Evolutionary conservation across 2,329 filamentous ascomycete species (phyloP).

Genomic region (Epichloe sp.): DNA sequence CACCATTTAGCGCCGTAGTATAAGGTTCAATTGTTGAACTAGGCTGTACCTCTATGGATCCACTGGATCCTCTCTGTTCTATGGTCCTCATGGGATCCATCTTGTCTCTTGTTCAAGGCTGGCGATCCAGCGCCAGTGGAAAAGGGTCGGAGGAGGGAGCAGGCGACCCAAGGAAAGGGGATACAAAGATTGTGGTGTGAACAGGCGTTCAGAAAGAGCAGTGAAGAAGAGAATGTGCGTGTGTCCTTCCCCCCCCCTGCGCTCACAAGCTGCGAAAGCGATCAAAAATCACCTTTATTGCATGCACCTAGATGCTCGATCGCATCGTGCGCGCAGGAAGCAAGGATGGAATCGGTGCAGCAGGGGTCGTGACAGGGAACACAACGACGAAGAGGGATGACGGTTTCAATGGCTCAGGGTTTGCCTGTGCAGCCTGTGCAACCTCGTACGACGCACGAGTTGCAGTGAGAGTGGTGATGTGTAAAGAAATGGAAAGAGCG

Average conservation of each 20-base stretch:
- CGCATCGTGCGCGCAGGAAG: slow-evolving; percentile 4
- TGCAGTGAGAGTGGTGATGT: background rate
- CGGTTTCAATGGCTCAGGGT: background rate
- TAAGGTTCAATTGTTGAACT: slow-evolving; percentile 41
- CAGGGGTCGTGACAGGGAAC: background rate
- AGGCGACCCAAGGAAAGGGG: background rate
- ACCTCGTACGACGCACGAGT: background rate
- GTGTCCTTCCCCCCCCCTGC: too few relatives aligned
- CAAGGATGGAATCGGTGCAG: background rate
- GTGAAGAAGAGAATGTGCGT: background rate
- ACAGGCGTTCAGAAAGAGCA: background rate
- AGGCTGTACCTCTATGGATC: slow-evolving; percentile 19
- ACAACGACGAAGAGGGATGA: too few relatives aligned
- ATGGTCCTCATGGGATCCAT: slow-evolving; percentile 25
- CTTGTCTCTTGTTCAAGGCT: slow-evolving; percentile 5
- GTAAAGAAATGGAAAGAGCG: background rate
- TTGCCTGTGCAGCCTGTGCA: background rate
- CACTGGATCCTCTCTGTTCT: slow-evolving; percentile 15
- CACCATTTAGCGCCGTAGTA: slow-evolving; percentile 43
- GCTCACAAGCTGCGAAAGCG: background rate
- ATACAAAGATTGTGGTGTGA: background rate
- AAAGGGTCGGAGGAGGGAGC: background rate
- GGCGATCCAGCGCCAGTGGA: slow-evolving; percentile 10
- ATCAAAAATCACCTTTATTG: background rate
- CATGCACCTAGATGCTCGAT: background rate